Base-by-base conservation (phyloP, 805 yeast species). In the Lipomyces orientalis region DNA sequence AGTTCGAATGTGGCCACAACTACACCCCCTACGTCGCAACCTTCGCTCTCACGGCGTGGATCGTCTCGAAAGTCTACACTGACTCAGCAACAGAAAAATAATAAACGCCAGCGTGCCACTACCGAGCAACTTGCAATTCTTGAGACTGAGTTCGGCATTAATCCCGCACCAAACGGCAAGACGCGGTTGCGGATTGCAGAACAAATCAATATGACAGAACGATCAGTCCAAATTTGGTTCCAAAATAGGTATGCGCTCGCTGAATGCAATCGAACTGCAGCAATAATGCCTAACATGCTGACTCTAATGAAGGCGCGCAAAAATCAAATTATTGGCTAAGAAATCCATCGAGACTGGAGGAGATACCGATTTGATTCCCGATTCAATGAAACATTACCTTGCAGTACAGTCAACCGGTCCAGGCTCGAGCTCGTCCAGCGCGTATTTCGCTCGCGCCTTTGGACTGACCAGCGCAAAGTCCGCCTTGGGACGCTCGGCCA, bases 211-310 rank as follows among this genome's bases (percentile, higher is more conserved):
- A 88, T 93, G 91, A 86, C 93, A 14, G 97, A 93, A 73, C 85
- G 95, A 69, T 91, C 93, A 14, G 97, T 93, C 1, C 83, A 97
- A 64, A 93, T 93, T 55, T 93, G 97, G 97, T 93, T 93, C 75
- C 98, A 93, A 76, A 93, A 93, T n/a, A 51, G 71, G 66, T 65
- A 52, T 12, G 63, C 33, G 4, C 16, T 2, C 35, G 19, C 58
- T 29, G 57, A n/a, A n/a, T 29, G 14, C 3, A 22, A 19, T 12
- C 14, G 1, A 25, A 25, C 3, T 2, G 29, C 29, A 25, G 29
- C 29, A 37, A 37, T 6, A 37, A 37, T 37, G 5, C 43, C 43
- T 12, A 14, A 37, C 16, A 8, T 22, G 14, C 59, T 58, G 9
- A 29, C 54, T 9, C 54, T 16, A 54, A 7, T 9, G 9, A 34